Conservation (phyloP, 768 basidiomycete genomes). For the Astraeus odoratus region DNA sequence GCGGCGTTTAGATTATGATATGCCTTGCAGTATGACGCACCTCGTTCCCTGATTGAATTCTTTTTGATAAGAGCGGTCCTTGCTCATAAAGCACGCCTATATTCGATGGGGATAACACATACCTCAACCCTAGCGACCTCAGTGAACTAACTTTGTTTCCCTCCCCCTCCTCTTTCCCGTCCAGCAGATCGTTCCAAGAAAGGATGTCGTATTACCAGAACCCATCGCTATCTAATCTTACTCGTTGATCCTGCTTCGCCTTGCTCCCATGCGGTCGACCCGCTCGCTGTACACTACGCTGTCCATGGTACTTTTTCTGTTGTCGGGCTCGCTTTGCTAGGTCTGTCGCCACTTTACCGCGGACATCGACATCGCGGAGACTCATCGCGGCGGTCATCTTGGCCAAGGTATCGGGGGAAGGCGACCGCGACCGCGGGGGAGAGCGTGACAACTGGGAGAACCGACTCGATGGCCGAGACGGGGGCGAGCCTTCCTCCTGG, state of each 20-base stretch:
- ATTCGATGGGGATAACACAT: no score
- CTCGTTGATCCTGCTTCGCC: slow-evolving; percentile 67
- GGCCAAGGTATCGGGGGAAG: slow-evolving; percentile 36
- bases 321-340: slow-evolving; percentile 56
- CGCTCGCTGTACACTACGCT: slow-evolving; percentile 52
- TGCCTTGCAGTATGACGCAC: not conserved
- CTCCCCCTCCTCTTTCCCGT: not conserved
- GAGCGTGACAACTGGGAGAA: slow-evolving; percentile 45
- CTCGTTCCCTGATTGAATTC: not conserved
- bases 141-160: no score
- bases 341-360: slow-evolving; percentile 55
- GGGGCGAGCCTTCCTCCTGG: not conserved
- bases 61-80: no score
- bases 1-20: not conserved
- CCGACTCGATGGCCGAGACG: not conserved
- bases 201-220: slow-evolving; percentile 46
- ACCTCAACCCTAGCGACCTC: no score
- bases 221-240: slow-evolving; percentile 53
- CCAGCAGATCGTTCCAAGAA: not conserved
- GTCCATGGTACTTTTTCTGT: slow-evolving; percentile 74
- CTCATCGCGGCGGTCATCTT: slow-evolving; percentile 37
- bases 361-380: slow-evolving; percentile 36
- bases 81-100: no score
- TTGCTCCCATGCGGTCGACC: slow-evolving; percentile 79
- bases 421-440: slow-evolving; percentile 44